Base-by-base conservation (phyloP, 78 protist genomes). In the Thecamonas trahens region DNA sequence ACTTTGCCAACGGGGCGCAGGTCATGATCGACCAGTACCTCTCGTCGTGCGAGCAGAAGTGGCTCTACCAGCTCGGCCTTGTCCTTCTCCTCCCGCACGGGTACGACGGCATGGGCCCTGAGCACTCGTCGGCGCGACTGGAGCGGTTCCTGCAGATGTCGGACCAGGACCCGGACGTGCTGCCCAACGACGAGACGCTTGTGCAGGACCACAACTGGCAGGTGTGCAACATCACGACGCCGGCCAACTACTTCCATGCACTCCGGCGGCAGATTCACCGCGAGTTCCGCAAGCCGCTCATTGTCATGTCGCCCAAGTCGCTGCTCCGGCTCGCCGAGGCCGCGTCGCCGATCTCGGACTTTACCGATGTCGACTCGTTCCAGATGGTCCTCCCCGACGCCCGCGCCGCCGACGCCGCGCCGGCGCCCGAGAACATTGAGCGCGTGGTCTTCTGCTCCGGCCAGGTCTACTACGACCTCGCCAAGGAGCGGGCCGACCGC, bases 81-180 rank as follows among this genome's bases (percentile, higher is more conserved):
- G 79, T 74, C 44, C 40, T 93, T 72, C 79, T 93, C 28, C 73
- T 95, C 39, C 98, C 98, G 59, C 97, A 93, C 77, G 98, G 98
- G 47, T 92, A 88, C 64, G 95, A 87, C n/a, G 96, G 97, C 32
- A 71, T 79, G 28, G 99, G 99, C 67, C 99, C 99, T 17, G 99
- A 95, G 79, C 99, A 95, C 89, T 87, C 95, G 32, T 54, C 72
- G 37, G 83, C 86, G 35, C 86, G 99, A 35, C 22, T 92, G 15
- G 99, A 92, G 79, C 83, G 99, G 29, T 67, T 76, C 63, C 61
- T 76, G 60, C 87, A 75, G 68, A 50, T 58, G 76, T 29, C 29
- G 39, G 74, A 76, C 32, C 74, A 76, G 31, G 70, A 76, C 38
- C 52, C 34, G 50, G 8, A 1, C 1, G 54, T 34, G 57, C 50